A percentile compares a stretch with the other conserved stretches of the same genome.
phyloP scores from a whole-genome alignment of 1,139 yeast species.

The Diutina ranongensis region DNA sequence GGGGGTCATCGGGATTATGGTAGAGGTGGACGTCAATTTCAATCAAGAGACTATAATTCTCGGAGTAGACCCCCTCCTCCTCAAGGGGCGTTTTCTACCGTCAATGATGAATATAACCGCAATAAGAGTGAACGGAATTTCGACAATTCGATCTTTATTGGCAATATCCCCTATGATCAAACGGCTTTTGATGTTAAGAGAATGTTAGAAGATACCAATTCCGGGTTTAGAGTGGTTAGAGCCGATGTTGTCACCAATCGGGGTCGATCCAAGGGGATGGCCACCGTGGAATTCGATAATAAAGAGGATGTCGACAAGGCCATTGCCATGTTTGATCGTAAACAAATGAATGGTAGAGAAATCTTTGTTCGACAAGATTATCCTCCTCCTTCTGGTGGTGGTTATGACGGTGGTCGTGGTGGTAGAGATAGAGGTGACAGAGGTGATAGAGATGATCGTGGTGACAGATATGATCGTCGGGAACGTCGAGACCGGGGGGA shows the following conservation, averaged over 20 bases:
- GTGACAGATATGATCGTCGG: constrained; percentile 11
- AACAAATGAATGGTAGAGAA: constrained; percentile 61
- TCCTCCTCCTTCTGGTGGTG: constrained; percentile 46
- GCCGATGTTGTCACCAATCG: constrained; percentile 81
- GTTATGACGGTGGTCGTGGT: constrained; percentile 7
- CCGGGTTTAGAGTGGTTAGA: constrained; percentile 62
- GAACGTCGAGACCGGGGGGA: constrained; percentile 10
- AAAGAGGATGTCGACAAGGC: constrained; percentile 66
- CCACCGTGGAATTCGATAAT: constrained; percentile 75
- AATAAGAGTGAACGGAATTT: constrained; percentile 47
- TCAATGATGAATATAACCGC: constrained; percentile 21
- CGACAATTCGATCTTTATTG: constrained; percentile 59
- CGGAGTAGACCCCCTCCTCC: background rate
- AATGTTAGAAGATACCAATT: constrained; percentile 28
- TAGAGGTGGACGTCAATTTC: background rate
- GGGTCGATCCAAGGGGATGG: constrained; percentile 87
- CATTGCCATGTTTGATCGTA: constrained; percentile 58
- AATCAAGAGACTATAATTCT: background rate
- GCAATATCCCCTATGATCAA: constrained; percentile 60
- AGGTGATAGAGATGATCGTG: constrained; percentile 9
- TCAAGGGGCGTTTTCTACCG: constrained; percentile 7
- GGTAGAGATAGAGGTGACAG: constrained; percentile 9
- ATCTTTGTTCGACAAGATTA: constrained; percentile 86
- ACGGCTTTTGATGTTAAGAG: constrained; percentile 49
- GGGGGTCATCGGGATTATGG: background rate